Base-by-base conservation (phyloP, 1,284 basidiomycete genomes). In the Thelephora terrestris region DNA sequence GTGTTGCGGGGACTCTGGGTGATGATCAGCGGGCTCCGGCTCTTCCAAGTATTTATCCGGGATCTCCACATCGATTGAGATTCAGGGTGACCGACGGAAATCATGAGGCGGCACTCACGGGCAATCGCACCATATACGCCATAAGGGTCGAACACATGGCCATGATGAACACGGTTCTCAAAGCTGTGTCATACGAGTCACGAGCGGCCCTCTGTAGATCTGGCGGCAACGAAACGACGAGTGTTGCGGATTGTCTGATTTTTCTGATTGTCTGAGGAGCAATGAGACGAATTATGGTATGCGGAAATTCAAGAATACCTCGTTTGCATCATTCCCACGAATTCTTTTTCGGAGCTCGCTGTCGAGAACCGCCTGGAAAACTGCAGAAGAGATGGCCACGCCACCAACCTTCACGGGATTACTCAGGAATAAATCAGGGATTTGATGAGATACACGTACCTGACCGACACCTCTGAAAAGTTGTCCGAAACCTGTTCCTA, bases 401-500 rank as follows among this genome's bases (percentile, higher is more conserved):
- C 90, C 90, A 10, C 78, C 75, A 5, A 92, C 88, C 72, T 93
- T 90, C 27, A 88, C 89, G 77, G 56, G 16, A 18, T 16, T 6
- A n/a, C 16, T 48, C 24, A 16, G 50, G 43, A 12, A 47, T 18
- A 17, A 42, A 20, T 40, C 9, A 49, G 23, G 12, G 21, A 47
- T 42, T 38, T 16, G 20, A 24, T 20, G 2, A 20, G 18, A 18
- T 17, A 43, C 12, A 25, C 24, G 6, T 27, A 59, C 69, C 50
- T 43, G 39, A 80, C 82, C 85, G 29, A 87, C 61, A 4, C 83
- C 82, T 25, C 90, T 75, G 61, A 88, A 86, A 35, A 92, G 67
- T 58, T 90, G 86, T 37, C 76, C 79, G 58, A 92, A 88, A 0
- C 86, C 88, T 5, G 87, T 91, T 0, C 85, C 87, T 2, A 90